These are phyloP conservation scores for Polymyxa betae DNA, from an alignment of 208 protist species.

Conservation along the genomic window DNA sequence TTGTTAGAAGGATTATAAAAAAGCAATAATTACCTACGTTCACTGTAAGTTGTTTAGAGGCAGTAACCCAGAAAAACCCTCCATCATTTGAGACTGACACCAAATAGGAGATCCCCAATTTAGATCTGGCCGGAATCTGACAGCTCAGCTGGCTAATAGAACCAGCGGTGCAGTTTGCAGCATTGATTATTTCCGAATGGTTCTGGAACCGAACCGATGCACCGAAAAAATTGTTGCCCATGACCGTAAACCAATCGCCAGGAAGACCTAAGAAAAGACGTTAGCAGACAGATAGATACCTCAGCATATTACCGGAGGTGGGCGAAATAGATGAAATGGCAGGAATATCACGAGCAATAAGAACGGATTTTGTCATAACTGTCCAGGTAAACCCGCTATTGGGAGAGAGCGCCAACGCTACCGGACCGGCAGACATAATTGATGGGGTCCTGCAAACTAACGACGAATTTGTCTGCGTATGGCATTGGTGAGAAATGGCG, in stretches of 20 bases:
- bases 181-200: too few relatives aligned
- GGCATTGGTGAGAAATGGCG: not conserved
- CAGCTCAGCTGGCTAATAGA: too few relatives aligned
- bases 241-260: not conserved
- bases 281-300: not conserved
- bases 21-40: not conserved
- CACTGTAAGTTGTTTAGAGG: not conserved
- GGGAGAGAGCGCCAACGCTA: not conserved
- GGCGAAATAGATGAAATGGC: not conserved
- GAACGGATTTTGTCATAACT: not conserved
- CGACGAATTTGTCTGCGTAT: not conserved
- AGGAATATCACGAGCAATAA: not conserved
- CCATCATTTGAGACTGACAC: not conserved
- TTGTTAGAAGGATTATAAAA: not conserved
- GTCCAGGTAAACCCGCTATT: slow-evolving; percentile 5
- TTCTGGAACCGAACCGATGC: too few relatives aligned
- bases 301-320: not conserved
- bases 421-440: not conserved
- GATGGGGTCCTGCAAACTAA: not conserved
- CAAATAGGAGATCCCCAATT: not conserved
- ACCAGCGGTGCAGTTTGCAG: too few relatives aligned
- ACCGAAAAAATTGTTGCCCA: not conserved
- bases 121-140: too few relatives aligned
- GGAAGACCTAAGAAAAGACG: not conserved
- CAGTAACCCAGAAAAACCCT: not conserved